Conservation (phyloP, 345 rosid genomes). For the Syzygium aromaticum region DNA sequence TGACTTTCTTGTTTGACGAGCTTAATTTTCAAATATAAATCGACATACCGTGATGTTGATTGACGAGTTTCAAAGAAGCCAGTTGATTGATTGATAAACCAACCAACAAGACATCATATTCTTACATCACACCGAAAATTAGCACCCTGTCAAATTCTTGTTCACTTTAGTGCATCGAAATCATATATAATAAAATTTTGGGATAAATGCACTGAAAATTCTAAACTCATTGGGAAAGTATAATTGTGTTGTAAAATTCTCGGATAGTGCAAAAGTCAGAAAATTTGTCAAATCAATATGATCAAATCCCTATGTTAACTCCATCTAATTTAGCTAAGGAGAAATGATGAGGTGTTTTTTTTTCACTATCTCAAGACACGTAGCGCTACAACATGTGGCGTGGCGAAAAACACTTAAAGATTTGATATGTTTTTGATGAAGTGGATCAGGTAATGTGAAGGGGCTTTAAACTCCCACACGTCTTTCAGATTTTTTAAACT, state of each 20-base stretch:
- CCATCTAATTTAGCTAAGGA: too few relatives aligned
- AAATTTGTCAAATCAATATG: background rate
- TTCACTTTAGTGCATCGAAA: background rate
- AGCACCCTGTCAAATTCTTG: background rate
- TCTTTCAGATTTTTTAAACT: too few relatives aligned
- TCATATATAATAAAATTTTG: background rate
- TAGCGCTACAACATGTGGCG: too few relatives aligned
- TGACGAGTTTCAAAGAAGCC: background rate
- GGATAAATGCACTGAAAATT: fast-evolving
- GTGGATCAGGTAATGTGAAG: too few relatives aligned
- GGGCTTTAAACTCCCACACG: too few relatives aligned
- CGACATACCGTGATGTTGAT: background rate
- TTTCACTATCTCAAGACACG: too few relatives aligned
- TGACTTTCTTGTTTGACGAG: background rate
- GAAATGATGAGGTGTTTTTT: too few relatives aligned
- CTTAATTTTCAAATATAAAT: background rate
- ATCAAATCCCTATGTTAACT: background rate
- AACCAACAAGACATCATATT: background rate
- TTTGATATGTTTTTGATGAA: too few relatives aligned
- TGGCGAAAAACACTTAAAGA: too few relatives aligned
- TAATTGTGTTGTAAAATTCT: fast-evolving
- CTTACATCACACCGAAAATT: background rate
- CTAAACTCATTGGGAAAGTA: background rate
- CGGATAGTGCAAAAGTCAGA: too few relatives aligned
- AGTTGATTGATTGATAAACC: background rate